Base-by-base conservation (phyloP, 2,329 filamentous ascomycete genomes). In the Cladophialophora exuberans region DNA sequence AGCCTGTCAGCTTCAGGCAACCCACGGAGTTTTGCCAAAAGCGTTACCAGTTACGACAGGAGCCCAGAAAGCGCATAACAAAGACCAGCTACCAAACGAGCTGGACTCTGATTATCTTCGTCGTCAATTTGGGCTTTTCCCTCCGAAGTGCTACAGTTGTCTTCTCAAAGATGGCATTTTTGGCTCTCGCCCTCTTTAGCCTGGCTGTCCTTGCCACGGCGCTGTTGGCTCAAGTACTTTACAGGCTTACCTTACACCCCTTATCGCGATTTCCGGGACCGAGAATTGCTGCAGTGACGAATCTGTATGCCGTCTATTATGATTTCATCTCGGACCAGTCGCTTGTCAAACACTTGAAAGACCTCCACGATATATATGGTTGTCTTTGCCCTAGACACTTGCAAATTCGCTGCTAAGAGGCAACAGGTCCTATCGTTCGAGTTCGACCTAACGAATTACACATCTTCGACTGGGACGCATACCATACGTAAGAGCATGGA, bases 321-420 rank as follows among this genome's bases (percentile, higher is more conserved):
- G 66, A 70, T 45, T 58, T 70, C 9, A 47, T 66, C n/a, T 47
- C 57, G 13, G 25, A 46, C 13, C 68, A 69, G 35, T 61, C 61
- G 51, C 72, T 68, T 56, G 62, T 68, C 20, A 70, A 66, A 52
- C 63, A 70, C 50, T 66, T 72, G 18, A 57, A 66, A 25, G 58
- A 67, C 20, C 61, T 71, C 38, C 70, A 72, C 47, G 56, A 65
- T 38, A 41, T 62, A 65, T 72, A 73, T 59, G 70, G 70, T 72
- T 61, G 18, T 54, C 43, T n/a, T 23, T 25, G 18, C 1, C 17
- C 28, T 10, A 7, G n/a, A 13, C 20, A 10, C 11, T 22, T 7
- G 2, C 25, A 20, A 20, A 13, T 2, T 1, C 5, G 28, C n/a
- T 18, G 10, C 46, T 48, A 6, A 50, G 15, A 2, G 18, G 9